Conservation (phyloP, 2,329 filamentous ascomycete species). For the Sporothrix mexicana region DNA sequence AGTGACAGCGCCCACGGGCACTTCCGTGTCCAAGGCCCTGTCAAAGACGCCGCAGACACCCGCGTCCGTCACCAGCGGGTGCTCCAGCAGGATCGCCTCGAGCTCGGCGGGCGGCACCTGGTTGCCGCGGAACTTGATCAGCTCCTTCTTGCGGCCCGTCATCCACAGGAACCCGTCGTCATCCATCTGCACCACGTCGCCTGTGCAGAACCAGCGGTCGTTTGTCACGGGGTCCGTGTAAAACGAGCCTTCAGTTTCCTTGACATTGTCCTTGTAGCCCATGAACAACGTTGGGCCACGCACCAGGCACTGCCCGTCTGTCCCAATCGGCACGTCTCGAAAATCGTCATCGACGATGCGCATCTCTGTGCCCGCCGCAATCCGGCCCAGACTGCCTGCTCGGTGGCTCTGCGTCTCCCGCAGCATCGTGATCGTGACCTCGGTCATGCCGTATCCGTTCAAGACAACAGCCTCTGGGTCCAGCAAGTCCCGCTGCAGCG, state of each 20-base stretch:
- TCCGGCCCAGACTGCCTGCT: constrained; percentile 54
- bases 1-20: constrained; percentile 70
- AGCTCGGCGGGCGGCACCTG: constrained; percentile 64
- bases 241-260: constrained; percentile 67
- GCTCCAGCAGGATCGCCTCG: constrained; percentile 53
- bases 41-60: constrained; percentile 31
- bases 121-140: constrained; percentile 65
- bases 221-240: constrained; percentile 46
- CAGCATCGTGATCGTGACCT: constrained; percentile 70
- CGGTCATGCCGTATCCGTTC: constrained; percentile 89
- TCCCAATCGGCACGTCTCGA: constrained; percentile 54
- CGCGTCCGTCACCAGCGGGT: constrained; percentile 55
- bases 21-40: constrained; percentile 56
- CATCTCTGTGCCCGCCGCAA: constrained; percentile 55
- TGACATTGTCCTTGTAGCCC: constrained; percentile 74
- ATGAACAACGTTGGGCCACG: constrained; percentile 74
- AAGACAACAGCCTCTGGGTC: constrained; percentile 55
- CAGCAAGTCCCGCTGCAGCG: constrained; percentile 55
- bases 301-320: constrained; percentile 65
- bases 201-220: constrained; percentile 72
- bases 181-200: constrained; percentile 72
- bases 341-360: constrained; percentile 63
- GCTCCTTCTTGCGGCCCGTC: constrained; percentile 75
- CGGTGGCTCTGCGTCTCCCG: constrained; percentile 49
- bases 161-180: constrained; percentile 63